A percentile compares a stretch with the other conserved stretches of the same genome.
These are phyloP conservation scores for Phytophthora rubi DNA, from an alignment of 352 stramenopile genomes.

Conservation along the genomic window DNA sequence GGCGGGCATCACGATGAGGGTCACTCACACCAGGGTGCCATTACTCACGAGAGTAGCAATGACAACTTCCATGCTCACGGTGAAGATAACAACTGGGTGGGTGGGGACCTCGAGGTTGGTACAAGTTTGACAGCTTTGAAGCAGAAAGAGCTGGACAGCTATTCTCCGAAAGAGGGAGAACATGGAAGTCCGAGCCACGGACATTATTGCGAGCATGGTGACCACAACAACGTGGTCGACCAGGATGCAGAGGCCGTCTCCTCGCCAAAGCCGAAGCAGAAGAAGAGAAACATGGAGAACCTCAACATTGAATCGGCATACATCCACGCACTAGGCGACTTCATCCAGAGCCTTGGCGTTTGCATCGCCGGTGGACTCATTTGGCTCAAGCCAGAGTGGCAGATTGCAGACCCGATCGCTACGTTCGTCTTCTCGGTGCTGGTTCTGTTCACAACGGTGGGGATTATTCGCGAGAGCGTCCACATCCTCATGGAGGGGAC, in stretches of 20 bases:
- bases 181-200: neutral
- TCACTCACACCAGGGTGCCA: neutral
- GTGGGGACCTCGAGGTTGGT: neutral
- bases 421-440: slow-evolving; percentile 97
- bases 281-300: slow-evolving; percentile 67
- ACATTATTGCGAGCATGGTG: slow-evolving; percentile 19
- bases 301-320: slow-evolving; percentile 96
- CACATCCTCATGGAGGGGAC: slow-evolving; percentile 95
- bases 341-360: slow-evolving; percentile 96
- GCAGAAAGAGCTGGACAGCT: neutral
- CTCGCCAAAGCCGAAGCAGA: slow-evolving; percentile 8
- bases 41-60: neutral
- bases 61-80: neutral
- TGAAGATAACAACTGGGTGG: slow-evolving; percentile 33
- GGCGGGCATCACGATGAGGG: neutral
- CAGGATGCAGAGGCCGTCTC: slow-evolving; percentile 20
- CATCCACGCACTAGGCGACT: slow-evolving; percentile 97
- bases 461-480: slow-evolving; percentile 88
- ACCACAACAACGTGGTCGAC: neutral
- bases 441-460: slow-evolving; percentile 93
- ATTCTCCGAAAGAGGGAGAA: neutral
- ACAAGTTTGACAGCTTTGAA: neutral
- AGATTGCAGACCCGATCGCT: slow-evolving; percentile 95
- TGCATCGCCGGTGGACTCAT: slow-evolving; percentile 95
- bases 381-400: slow-evolving; percentile 94